A percentile compares a stretch with the other conserved stretches of the same genome.
Evolutionary conservation across 495 filamentous ascomycete genomes (phyloP).

Genomic region (Ramalina peruviana): DNA sequence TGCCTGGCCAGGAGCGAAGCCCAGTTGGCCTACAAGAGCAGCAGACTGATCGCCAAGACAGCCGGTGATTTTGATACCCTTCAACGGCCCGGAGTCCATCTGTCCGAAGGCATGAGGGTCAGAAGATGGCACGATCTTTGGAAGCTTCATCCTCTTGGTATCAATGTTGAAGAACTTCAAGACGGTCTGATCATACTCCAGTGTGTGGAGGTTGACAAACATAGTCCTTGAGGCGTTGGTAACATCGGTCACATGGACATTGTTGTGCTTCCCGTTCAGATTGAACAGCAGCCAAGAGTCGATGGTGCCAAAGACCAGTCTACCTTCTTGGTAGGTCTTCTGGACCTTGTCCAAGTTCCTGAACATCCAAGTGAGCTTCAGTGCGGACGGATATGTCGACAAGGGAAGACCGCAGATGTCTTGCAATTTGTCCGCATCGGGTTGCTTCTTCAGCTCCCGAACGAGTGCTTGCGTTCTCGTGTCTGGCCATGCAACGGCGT

Average conservation of each 20-base stretch:
- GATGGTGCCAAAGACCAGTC: slow-evolving; percentile 82
- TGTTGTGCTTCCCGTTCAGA: slow-evolving; percentile 63
- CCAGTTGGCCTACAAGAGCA: slow-evolving; percentile 83
- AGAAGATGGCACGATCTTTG: slow-evolving; percentile 77
- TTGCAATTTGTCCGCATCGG: slow-evolving; percentile 53
- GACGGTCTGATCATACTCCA: slow-evolving; percentile 72
- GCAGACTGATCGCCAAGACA: slow-evolving; percentile 89
- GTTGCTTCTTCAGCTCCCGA: slow-evolving; percentile 57
- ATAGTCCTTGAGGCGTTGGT: slow-evolving; percentile 91
- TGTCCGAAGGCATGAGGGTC: slow-evolving; percentile 61
- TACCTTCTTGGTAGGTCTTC: slow-evolving; percentile 64
- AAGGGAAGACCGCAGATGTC: slow-evolving; percentile 76
- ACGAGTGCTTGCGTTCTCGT: slow-evolving; percentile 70
- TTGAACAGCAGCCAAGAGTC: slow-evolving; percentile 87
- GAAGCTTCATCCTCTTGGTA: slow-evolving; percentile 57
- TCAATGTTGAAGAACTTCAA: slow-evolving; percentile 77
- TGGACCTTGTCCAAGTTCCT: slow-evolving; percentile 57
- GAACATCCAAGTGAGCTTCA: slow-evolving; percentile 80
- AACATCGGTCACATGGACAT: slow-evolving; percentile 70
- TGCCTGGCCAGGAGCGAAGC: slow-evolving; percentile 71
- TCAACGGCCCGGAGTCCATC: slow-evolving; percentile 50
- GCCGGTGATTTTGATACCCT: slow-evolving; percentile 69
- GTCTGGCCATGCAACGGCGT: slow-evolving; percentile 91
- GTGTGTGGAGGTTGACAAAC: slow-evolving; percentile 86
- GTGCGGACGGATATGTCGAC: slow-evolving; percentile 85